phyloP scores from a whole-genome alignment of 345 rosid species.

The Xanthoceras sorbifolium region DNA sequence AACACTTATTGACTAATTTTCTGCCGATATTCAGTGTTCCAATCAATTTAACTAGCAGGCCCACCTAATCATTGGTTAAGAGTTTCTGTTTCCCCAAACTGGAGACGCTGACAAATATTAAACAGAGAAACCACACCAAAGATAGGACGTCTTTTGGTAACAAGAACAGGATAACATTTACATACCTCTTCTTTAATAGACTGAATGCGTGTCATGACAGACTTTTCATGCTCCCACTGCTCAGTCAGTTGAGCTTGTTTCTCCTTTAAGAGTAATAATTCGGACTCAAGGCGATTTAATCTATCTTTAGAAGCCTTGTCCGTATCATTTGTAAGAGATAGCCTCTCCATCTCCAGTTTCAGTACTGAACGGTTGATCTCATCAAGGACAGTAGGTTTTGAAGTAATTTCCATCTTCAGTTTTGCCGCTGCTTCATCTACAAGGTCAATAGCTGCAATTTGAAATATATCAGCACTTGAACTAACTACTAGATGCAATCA shows the following conservation, averaged over 20 bases:
- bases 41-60: too few species aligned
- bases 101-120: too few species aligned
- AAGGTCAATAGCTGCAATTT: slow-evolving; percentile 8
- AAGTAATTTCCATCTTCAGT: not conserved
- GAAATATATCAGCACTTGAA: slow-evolving; percentile 17
- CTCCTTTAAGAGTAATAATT: too few species aligned
- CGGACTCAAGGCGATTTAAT: too few species aligned
- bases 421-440: slow-evolving; percentile 16
- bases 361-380: not conserved
- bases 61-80: too few species aligned
- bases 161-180: not conserved
- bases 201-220: not conserved
- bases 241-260: not conserved
- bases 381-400: slow-evolving; percentile 4
- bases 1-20: too few species aligned
- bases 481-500: not conserved
- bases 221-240: not conserved
- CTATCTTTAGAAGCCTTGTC: slow-evolving; percentile 1
- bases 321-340: slow-evolving; percentile 2
- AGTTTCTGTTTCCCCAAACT: too few species aligned
- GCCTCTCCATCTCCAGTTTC: slow-evolving; percentile 2
- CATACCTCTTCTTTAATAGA: slow-evolving; percentile 12
- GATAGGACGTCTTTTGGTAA: too few species aligned
- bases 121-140: too few species aligned
- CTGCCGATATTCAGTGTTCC: too few species aligned